Evolutionary conservation across 2,329 filamentous ascomycete species (phyloP), one percentile per base, ranked within the genome.

Genomic region (Penicillium psychrosexuale): DNA sequence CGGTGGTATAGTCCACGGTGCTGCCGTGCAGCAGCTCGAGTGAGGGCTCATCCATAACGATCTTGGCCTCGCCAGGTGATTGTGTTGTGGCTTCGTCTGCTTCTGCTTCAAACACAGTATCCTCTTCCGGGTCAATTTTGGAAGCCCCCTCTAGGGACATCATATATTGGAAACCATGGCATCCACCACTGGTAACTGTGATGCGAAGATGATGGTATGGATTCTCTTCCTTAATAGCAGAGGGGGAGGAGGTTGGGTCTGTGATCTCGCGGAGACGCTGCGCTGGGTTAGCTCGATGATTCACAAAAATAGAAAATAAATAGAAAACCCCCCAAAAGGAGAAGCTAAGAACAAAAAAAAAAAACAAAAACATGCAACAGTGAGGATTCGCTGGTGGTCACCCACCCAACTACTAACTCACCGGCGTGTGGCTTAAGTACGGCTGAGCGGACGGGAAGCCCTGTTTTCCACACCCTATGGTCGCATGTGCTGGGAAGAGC

Each of bases 151-250:
- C 87, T 4, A 97, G 81, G 15, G 87, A 90, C 90, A 99, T 96
- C 44, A 96, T 78, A 70, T 99, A 99, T 72, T 99, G 94, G 73
- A 99, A 99, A 47, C 94, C 94, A 75, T 99, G 94, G 73, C 94
- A 99, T 53, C 94, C 94, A 60, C 94, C 94, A 53, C 88, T 91
- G 69, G 96, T 91, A 55, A 99, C 92, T 58, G 89, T 87, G 62
- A 99, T 89, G 49, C 93, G 89, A n/a, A 99, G 82, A 24, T 91
- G 90, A 31, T 96, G 84, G 66, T 89, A 80, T 2, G 90, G 90
- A 70, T 96, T 95, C 55, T 73, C 71, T 53, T 74, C 68, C 46
- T 58, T 71, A 8, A 66, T 67, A 5, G 72, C 62, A 3, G 69
- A 67, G 3, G 70, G 69, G 6, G 71, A 69, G 13, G 70, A 64